Percentiles rank a stretch among this genome's conserved stretches.
phyloP scores from a whole-genome alignment of 2,329 filamentous ascomycete genomes.

The Macrophomina phaseolina region DNA sequence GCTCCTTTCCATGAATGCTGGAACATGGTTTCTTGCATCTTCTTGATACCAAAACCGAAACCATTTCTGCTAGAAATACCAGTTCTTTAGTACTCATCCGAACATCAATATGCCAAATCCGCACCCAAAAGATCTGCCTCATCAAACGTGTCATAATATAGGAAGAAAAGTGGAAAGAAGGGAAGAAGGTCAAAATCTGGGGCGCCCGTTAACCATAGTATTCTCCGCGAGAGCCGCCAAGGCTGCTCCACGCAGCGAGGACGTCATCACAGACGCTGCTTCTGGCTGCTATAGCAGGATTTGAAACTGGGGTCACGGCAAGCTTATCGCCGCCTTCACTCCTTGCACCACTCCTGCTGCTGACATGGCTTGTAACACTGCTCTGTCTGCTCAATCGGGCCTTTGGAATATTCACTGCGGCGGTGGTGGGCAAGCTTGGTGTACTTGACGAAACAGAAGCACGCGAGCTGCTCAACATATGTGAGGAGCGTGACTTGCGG shows the following conservation, averaged over 20 bases:
- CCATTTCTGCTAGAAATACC: background rate
- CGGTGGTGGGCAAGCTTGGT: background rate
- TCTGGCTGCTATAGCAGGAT: conserved; percentile 28
- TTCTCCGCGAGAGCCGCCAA: conserved; percentile 42
- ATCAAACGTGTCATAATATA: background rate
- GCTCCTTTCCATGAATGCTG: background rate
- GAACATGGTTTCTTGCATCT: background rate
- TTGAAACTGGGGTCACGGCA: background rate
- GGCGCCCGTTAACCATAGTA: background rate
- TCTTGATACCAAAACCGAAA: background rate
- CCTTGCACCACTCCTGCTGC: conserved; percentile 1
- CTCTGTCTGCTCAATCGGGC: conserved; percentile 7
- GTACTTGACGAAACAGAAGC: background rate
- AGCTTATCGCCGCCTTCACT: conserved; percentile 1
- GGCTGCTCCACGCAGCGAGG: conserved; percentile 53
- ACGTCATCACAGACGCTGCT: conserved; percentile 54
- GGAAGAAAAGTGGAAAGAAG: background rate
- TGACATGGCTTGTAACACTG: conserved; percentile 23
- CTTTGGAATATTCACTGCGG: background rate
- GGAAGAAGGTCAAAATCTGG: background rate
- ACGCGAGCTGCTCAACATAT: background rate
- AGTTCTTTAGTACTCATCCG: background rate
- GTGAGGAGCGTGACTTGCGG: conserved; percentile 14
- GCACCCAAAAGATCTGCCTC: background rate
- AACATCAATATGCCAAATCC: conserved; percentile 7